phyloP scores from a whole-genome alignment of 1,284 basidiomycete species.

The Pseudozyma sp. region DNA sequence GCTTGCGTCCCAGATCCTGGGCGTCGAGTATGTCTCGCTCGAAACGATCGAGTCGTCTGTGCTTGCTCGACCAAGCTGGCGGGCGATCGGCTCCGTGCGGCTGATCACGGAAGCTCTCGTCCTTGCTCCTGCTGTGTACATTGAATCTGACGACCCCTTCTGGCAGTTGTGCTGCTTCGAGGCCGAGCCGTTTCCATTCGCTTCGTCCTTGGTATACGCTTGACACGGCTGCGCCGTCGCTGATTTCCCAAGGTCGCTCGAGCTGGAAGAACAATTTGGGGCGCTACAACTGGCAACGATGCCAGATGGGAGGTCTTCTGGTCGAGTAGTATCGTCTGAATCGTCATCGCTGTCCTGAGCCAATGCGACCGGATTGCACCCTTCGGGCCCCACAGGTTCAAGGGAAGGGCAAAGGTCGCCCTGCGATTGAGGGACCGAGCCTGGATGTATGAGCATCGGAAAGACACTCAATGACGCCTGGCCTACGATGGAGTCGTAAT shows the following conservation, averaged over 20 bases:
- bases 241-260: neutral
- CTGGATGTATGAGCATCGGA: constrained; percentile 5
- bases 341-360: neutral
- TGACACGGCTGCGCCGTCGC: neutral
- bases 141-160: no score
- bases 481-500: neutral
- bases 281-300: constrained; percentile 3
- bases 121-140: neutral
- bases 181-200: no score
- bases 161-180: no score
- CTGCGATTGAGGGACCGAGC: neutral
- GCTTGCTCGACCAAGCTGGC: neutral
- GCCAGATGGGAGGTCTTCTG: neutral
- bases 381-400: neutral
- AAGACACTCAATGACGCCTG: neutral
- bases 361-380: neutral
- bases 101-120: no score
- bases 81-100: neutral
- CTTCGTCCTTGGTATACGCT: no score
- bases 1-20: constrained; percentile 24
- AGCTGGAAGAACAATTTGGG: neutral
- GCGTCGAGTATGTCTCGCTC: neutral
- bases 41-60: constrained; percentile 15
- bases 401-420: neutral
- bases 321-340: neutral